Percentiles rank a stretch among this genome's conserved stretches.
Conservation (phyloP, 2,329 filamentous ascomycete species). For the Arthroderma uncinatum region DNA sequence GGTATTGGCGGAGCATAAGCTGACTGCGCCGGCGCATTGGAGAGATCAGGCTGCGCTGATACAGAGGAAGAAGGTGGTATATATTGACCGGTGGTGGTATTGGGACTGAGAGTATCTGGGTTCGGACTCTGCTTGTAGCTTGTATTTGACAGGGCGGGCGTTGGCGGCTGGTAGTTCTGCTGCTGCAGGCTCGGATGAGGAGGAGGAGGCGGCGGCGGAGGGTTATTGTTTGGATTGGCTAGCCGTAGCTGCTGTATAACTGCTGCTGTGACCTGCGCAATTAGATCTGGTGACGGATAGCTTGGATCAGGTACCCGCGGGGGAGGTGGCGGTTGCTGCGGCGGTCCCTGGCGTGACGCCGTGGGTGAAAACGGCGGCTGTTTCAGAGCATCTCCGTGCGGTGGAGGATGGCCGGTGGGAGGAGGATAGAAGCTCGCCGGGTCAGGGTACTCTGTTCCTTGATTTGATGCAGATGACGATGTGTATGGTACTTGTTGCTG, state of each 20-base stretch:
- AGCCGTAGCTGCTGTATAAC: conserved; percentile 43
- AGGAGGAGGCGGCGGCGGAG: conserved; percentile 20
- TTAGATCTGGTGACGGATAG: conserved; percentile 17
- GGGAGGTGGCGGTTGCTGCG: background rate
- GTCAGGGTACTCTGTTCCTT: conserved; percentile 6
- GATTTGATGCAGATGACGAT: background rate
- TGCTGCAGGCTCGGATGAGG: conserved; percentile 38
- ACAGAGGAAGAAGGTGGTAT: background rate
- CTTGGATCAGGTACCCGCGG: conserved; percentile 2
- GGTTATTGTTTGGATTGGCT: conserved; percentile 26
- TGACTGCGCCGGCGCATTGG: conserved; percentile 11
- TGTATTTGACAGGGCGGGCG: background rate
- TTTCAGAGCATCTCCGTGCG: background rate
- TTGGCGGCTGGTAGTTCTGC: conserved; percentile 25
- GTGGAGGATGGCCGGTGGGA: background rate
- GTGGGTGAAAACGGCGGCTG: background rate
- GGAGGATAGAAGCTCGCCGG: conserved; percentile 7
- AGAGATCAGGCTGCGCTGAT: background rate
- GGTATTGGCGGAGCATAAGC: conserved; percentile 49
- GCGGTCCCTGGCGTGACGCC: background rate
- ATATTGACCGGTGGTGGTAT: background rate
- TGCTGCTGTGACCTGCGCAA: conserved; percentile 20
- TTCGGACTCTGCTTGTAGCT: conserved; percentile 19
- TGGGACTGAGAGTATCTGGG: conserved; percentile 27
- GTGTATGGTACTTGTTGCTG: background rate